Base-by-base conservation (phyloP, 257 asterid genomes). In the Solanum habrochaites region DNA sequence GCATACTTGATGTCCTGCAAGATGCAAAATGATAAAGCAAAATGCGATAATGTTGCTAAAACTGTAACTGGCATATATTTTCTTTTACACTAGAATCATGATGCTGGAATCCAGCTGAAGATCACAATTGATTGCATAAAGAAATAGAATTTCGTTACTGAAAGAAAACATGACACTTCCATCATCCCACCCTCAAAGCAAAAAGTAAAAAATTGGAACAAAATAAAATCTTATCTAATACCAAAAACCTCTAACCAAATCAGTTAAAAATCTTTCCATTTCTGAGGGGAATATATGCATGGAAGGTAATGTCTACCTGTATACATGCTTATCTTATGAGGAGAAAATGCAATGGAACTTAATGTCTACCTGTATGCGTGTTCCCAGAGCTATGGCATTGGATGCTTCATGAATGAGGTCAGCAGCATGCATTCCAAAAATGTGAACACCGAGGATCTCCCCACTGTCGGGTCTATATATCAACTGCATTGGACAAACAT, bases 351-450 rank as follows among this genome's bases (percentile, higher is more conserved):
- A 16, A 15, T 80, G 29, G 42, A 81, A 81, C 18, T 35, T 47
- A 18, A 31, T 49, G 69, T 31, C 69, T 92, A 95, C 98, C 98
- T 95, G 98, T 87, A 95, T 87, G 83, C 91, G 94, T 74, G 97
- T 94, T 82, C 98, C 98, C 96, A 95, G 32, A 85, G 98, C 97
- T 87, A 95, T 95, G 78, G 98, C 97, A 87, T 95, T 95, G 74
- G 98, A 95, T 49, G 98, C 98, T 92, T 95, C 98, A 77, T 95
- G 98, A 82, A 95, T 95, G 89, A 95, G 98, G 93, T 95, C 98
- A 75, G 98, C 98, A 27, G 98, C 98, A 88, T 95, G 98, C 94
- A 94, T 56, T 69, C 98, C 98, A 90, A 95, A 94, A 84, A 95
- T 94, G 87, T 95, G 98, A 88, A 95, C 98, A 88, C 98, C 98